Conservation (phyloP, 768 basidiomycete genomes). For the Ramaria sp. region DNA sequence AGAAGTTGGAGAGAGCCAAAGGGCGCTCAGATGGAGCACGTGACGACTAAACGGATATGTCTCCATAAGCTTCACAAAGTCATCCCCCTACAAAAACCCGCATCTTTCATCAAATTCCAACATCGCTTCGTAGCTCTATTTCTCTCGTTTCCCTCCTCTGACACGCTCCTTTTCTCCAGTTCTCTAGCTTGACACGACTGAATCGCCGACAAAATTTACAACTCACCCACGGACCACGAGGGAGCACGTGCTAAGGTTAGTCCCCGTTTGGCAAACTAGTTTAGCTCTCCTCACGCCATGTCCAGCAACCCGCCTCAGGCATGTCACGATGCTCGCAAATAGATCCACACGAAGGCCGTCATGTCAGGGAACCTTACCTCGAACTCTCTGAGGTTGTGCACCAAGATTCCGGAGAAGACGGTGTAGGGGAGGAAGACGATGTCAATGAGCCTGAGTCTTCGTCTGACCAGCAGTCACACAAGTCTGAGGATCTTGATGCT, state of each 20-base stretch:
- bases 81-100: constrained; percentile 5
- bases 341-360: background rate
- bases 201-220: background rate
- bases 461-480: constrained; percentile 19
- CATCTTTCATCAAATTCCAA: background rate
- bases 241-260: constrained; percentile 1
- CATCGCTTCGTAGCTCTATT: background rate
- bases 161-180: constrained; percentile 4
- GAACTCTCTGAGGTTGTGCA: constrained; percentile 79
- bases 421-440: constrained; percentile 46
- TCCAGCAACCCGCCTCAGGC: background rate
- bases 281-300: background rate
- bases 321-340: constrained; percentile 5
- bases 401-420: constrained; percentile 36
- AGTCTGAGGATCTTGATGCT: background rate
- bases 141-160: background rate
- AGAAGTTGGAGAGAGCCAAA: background rate
- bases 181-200: background rate
- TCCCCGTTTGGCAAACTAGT: background rate
- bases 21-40: background rate
- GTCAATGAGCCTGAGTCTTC: constrained; percentile 22
- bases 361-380: constrained; percentile 36
- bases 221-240: background rate
- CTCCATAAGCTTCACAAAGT: constrained; percentile 8
- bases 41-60: constrained; percentile 3